Evolutionary conservation across 2,329 filamentous ascomycete genomes (phyloP).

Genomic region (Stromatinia cepivora): DNA sequence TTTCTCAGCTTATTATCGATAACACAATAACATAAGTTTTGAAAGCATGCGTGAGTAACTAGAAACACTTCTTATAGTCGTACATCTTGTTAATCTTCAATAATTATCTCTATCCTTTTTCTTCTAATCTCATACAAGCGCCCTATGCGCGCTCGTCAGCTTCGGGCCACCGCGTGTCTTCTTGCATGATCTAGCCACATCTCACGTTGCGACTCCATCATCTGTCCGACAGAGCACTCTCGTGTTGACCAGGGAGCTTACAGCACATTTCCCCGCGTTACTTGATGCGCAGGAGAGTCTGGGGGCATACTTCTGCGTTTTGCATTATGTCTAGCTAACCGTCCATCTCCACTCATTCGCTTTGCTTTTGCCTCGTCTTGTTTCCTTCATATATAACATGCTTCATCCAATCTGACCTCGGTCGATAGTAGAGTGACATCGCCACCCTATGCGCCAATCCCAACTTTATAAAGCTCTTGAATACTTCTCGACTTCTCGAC

Average conservation of each 20-base stretch:
- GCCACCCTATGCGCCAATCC: constrained; percentile 19
- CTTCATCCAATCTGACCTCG: constrained; percentile 22
- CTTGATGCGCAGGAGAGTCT: constrained; percentile 17
- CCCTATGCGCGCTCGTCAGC: constrained; percentile 21
- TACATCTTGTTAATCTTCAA: background rate
- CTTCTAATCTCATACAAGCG: constrained; percentile 13
- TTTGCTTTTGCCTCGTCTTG: constrained; percentile 5
- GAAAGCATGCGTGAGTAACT: constrained; percentile 12
- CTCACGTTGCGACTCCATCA: constrained; percentile 23
- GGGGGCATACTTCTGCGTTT: constrained; percentile 9
- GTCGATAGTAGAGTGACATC: constrained; percentile 23
- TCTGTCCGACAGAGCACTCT: constrained; percentile 21
- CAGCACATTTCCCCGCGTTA: constrained; percentile 22
- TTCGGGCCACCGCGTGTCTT: constrained; percentile 16
- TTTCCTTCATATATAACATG: constrained; percentile 10
- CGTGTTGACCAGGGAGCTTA: constrained; percentile 15
- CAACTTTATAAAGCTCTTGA: constrained; percentile 2
- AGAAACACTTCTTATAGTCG: background rate
- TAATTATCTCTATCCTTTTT: background rate
- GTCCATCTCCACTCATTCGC: background rate
- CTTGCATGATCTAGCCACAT: constrained; percentile 22
- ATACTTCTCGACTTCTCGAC: background rate
- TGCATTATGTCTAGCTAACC: constrained; percentile 19
- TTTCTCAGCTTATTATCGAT: background rate
- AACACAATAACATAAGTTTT: background rate